Evolutionary conservation across 495 filamentous ascomycete species (phyloP).

Genomic region (Daldinia vernicosa): DNA sequence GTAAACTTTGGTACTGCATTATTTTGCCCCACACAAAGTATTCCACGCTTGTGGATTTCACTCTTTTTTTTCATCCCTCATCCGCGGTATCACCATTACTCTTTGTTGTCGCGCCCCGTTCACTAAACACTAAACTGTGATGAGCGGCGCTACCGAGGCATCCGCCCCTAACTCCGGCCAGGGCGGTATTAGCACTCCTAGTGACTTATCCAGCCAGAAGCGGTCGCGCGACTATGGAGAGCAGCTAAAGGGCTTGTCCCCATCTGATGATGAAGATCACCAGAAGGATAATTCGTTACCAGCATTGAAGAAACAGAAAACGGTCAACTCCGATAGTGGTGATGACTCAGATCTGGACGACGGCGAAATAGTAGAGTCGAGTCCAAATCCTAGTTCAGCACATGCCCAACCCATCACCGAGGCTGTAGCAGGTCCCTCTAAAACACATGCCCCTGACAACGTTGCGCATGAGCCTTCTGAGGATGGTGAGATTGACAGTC

Average conservation of each 20-base stretch:
- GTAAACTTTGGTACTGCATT: background rate
- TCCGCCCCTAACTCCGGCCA: constrained; percentile 9
- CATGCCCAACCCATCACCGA: constrained; percentile 11
- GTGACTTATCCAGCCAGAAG: constrained; percentile 27
- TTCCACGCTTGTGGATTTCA: background rate
- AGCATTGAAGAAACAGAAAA: constrained; percentile 41
- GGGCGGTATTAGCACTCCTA: constrained; percentile 11
- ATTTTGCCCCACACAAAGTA: background rate
- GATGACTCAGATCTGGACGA: constrained; percentile 45
- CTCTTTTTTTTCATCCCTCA: background rate
- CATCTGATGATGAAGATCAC: constrained; percentile 35
- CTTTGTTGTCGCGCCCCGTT: background rate
- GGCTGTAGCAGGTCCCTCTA: background rate
- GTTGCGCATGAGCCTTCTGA: constrained; percentile 22
- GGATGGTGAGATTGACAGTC: constrained; percentile 28
- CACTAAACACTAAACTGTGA: constrained; percentile 19
- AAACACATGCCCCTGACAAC: background rate
- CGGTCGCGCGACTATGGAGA: constrained; percentile 40
- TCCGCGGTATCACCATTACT: background rate
- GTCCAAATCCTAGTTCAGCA: constrained; percentile 20
- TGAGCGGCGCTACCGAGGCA: constrained; percentile 10
- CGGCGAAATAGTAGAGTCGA: constrained; percentile 49
- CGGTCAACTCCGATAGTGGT: constrained; percentile 3
- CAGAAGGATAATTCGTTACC: background rate
- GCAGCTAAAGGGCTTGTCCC: constrained; percentile 39